These are phyloP conservation scores for Capsicum rhomboideum DNA, from an alignment of 257 asterid genomes.

Conservation along the genomic window DNA sequence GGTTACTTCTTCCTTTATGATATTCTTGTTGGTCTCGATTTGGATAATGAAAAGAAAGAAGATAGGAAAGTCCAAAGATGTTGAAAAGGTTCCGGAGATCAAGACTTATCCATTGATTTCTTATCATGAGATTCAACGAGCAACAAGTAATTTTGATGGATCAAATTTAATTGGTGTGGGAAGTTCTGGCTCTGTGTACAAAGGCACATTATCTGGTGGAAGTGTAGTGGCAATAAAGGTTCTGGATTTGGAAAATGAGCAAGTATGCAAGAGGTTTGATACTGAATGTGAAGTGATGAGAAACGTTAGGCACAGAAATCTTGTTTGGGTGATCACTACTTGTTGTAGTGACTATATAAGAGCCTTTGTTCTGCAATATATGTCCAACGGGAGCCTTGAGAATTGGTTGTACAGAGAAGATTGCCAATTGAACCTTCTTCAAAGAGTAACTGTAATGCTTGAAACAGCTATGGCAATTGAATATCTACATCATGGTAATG, in stretches of 20 bases:
- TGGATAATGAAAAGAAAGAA: conserved; percentile 8
- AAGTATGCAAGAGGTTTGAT: conserved; percentile 15
- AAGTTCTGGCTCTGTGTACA: conserved; percentile 28
- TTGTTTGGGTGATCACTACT: conserved; percentile 21
- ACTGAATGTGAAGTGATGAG: conserved; percentile 25
- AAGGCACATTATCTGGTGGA: conserved; percentile 12
- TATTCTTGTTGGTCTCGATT: neutral
- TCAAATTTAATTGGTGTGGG: conserved; percentile 23
- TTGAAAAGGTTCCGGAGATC: neutral
- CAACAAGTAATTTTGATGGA: conserved; percentile 24
- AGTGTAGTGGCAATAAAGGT: conserved; percentile 23
- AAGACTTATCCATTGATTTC: conserved; percentile 2
- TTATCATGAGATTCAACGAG: conserved; percentile 14
- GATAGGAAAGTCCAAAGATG: neutral
- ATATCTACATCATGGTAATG: conserved; percentile 27
- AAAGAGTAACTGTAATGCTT: conserved; percentile 13
- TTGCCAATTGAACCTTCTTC: neutral
- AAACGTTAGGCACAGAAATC: conserved; percentile 22
- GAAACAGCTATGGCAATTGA: conserved; percentile 28
- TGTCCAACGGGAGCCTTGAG: conserved; percentile 31
- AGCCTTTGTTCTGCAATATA: conserved; percentile 22
- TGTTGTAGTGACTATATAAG: conserved; percentile 13
- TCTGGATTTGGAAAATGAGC: conserved; percentile 10
- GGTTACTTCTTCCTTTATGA: neutral
- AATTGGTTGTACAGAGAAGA: conserved; percentile 14